Evolutionary conservation across 2,329 filamentous ascomycete genomes (phyloP).

Genomic region (Botrytis paeoniae): DNA sequence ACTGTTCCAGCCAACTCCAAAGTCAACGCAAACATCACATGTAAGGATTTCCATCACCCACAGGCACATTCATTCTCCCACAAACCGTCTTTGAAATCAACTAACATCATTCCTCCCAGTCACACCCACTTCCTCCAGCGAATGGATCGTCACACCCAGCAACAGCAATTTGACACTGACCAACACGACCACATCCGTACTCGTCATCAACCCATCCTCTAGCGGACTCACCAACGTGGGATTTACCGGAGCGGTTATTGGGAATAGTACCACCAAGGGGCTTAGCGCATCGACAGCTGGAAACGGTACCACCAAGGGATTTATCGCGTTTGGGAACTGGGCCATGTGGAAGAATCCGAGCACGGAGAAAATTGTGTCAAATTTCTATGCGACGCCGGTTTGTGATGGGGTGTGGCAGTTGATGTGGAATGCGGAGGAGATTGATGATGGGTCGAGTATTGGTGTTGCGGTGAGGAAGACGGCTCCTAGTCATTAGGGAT

Average conservation of each 20-base stretch:
- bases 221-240: not conserved
- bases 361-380: not conserved
- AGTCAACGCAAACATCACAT: slow-evolving; percentile 13
- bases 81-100: not conserved
- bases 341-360: slow-evolving; percentile 1
- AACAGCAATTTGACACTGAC: not conserved
- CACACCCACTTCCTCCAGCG: not conserved
- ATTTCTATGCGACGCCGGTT: slow-evolving; percentile 11
- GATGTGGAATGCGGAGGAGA: slow-evolving; percentile 12
- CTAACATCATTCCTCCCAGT: not conserved
- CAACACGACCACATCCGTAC: not conserved
- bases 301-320: not conserved
- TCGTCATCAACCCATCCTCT: slow-evolving; percentile 1
- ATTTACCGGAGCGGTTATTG: not conserved
- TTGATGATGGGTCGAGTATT: slow-evolving; percentile 9
- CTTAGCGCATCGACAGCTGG: not conserved
- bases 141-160: slow-evolving; percentile 15
- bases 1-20: not conserved
- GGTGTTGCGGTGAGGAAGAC: slow-evolving; percentile 5
- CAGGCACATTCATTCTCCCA: not conserved
- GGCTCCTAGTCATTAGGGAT: not conserved
- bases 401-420: not conserved
- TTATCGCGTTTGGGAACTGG: slow-evolving; percentile 5
- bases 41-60: not conserved
- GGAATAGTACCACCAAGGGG: not conserved